Conservation (phyloP, 208 protist species). For the Histomonas meleagridis region DNA sequence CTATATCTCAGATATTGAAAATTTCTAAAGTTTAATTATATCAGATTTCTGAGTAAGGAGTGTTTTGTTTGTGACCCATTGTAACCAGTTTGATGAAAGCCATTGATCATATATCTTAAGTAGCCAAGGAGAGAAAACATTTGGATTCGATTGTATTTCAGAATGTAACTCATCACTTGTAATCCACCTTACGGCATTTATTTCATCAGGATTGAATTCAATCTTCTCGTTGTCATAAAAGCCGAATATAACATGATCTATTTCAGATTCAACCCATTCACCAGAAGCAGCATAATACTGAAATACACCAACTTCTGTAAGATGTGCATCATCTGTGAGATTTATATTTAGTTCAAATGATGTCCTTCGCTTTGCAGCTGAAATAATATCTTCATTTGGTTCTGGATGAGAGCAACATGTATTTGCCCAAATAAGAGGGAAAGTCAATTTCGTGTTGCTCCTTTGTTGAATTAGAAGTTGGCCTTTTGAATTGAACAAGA, state of each 20-base stretch:
- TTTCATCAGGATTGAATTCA: not conserved
- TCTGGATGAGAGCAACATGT: constrained; percentile 33
- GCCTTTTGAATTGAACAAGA: not conserved
- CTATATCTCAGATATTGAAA: too few relatives aligned
- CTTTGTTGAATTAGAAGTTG: not conserved
- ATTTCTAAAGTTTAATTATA: too few relatives aligned
- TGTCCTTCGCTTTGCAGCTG: not conserved
- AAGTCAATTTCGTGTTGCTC: not conserved
- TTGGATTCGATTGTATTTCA: not conserved
- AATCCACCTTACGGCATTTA: not conserved
- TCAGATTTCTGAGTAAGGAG: too few relatives aligned
- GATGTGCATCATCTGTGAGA: not conserved
- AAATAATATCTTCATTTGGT: constrained; percentile 3
- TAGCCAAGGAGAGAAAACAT: not conserved
- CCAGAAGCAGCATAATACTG: not conserved
- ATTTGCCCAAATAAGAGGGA: not conserved
- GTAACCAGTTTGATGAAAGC: not conserved
- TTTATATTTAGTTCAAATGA: constrained; percentile 15
- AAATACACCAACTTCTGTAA: not conserved
- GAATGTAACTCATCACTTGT: not conserved
- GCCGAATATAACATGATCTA: constrained; percentile 16
- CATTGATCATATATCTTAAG: not conserved
- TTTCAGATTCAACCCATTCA: constrained; percentile 6
- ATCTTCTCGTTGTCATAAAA: not conserved
- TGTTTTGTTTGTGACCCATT: not conserved